Conservation (phyloP, 1,139 yeast species). For the Zygosaccharomyces pseudobailii region DNA sequence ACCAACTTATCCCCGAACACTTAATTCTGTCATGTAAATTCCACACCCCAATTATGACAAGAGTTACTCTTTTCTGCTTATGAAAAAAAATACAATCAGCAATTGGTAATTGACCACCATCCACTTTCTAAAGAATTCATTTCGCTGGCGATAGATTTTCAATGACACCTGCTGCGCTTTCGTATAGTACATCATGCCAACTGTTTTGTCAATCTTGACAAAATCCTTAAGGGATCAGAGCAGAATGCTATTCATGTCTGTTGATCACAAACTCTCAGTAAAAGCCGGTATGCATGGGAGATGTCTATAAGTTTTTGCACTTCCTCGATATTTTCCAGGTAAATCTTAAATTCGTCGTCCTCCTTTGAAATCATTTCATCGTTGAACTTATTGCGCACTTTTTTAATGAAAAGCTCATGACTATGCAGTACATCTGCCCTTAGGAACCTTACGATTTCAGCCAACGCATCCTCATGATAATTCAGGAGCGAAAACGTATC, state of each 20-base stretch:
- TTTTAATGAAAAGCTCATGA: slow-evolving; percentile 12
- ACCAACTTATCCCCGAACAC: no score
- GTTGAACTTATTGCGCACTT: slow-evolving; percentile 13
- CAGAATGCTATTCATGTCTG: neutral
- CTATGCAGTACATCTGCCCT: slow-evolving; percentile 21
- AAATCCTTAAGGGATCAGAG: no score
- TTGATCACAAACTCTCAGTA: slow-evolving; percentile 32
- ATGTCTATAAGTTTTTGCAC: slow-evolving; percentile 23
- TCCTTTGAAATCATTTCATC: slow-evolving; percentile 18
- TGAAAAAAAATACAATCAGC: no score
- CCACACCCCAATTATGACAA: no score
- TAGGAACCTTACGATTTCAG: slow-evolving; percentile 18
- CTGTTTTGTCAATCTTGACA: no score
- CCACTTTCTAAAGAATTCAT: no score
- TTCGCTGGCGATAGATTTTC: no score
- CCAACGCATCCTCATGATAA: slow-evolving; percentile 22
- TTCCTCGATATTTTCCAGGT: slow-evolving; percentile 19
- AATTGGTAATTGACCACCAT: no score
- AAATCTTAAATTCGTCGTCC: slow-evolving; percentile 23
- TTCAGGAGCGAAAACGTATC: slow-evolving; percentile 18
- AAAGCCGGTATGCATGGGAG: slow-evolving; percentile 18
- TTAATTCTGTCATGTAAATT: no score
- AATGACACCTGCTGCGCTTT: no score
- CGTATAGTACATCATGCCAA: no score
- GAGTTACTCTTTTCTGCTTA: no score